Evolutionary conservation across 495 filamentous ascomycete genomes (phyloP), one percentile per base, ranked within the genome.

Genomic region (Hyaloscypha variabilis): DNA sequence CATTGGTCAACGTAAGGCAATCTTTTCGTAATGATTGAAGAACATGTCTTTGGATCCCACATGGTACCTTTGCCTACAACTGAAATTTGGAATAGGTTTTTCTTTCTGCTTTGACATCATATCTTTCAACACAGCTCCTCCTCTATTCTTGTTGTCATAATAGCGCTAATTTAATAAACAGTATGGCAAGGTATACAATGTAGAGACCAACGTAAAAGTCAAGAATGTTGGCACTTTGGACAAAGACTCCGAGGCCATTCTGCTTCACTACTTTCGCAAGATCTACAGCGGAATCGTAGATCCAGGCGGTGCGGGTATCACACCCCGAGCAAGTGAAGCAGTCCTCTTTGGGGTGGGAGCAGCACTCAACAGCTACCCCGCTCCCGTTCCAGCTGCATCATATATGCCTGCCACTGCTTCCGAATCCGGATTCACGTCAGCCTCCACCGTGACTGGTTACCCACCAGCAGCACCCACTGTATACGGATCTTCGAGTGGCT

Each of bases 161-260:
- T 14, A 42, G 39, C 6, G 39, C 39, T 42, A 19, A 42, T 19
- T 42, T 6, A 3, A 6, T 42, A 14, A 2, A 14, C 39, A 42
- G 39, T 71, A 71, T 66, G 68, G 60, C 8, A 19, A 56, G 19
- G 24, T 64, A 1, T 71, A 67, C 31, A 68, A 68, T 1, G 67
- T 72, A 0, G 60, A 72, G 24, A 52, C 60, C 3, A 69, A 72
- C 30, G 60, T 69, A 29, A 68, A 71, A 29, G 65, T 71, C 26
- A 66, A 66, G 58, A 60, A 71, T 49, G 56, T 71, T 26, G 69
- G 69, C 8, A 54, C 54, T 6, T 56, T 71, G 5, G 69, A 71
- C 54, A 8, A 17, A 3, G 52, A 61, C 11, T 71, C 69, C 2
- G 29, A 46, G 49, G 52, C 28, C 10, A 51, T 63, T 56, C 69